phyloP scores from a whole-genome alignment of 2,329 filamentous ascomycete species.

The Alternaria rosae region DNA sequence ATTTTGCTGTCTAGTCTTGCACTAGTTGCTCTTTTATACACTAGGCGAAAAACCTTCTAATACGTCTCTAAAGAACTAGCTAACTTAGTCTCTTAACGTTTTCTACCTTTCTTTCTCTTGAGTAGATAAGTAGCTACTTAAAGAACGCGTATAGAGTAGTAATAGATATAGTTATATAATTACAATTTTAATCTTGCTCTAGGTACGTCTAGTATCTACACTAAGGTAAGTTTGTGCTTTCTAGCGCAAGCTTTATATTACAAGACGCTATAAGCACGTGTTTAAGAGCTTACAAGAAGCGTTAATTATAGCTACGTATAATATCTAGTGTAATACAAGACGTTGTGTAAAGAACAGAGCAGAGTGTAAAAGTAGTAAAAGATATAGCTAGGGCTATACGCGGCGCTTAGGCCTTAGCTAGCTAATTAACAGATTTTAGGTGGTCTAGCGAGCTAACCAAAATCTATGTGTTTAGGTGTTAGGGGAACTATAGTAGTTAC shows the following conservation, averaged over 20 bases:
- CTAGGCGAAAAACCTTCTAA: slow-evolving; percentile 24
- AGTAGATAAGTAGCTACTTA: slow-evolving; percentile 21
- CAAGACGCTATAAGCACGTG: too few relatives aligned
- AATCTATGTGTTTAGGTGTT: too few relatives aligned
- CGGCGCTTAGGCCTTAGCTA: too few relatives aligned
- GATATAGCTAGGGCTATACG: too few relatives aligned
- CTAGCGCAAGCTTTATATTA: slow-evolving; percentile 12
- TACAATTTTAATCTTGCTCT: slow-evolving; percentile 6
- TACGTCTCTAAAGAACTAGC: slow-evolving; percentile 23
- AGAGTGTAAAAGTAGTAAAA: too few relatives aligned
- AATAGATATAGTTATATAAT: slow-evolving; percentile 16
- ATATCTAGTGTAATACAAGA: too few relatives aligned
- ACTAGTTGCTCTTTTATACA: slow-evolving; percentile 24
- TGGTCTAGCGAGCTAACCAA: too few relatives aligned
- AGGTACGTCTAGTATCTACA: slow-evolving; percentile 24
- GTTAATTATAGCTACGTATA: too few relatives aligned
- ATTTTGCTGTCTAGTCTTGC: slow-evolving; percentile 19
- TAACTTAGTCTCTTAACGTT: slow-evolving; percentile 18
- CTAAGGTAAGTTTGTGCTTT: slow-evolving; percentile 13
- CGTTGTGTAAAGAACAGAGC: too few relatives aligned
- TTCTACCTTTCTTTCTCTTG: slow-evolving; percentile 17
- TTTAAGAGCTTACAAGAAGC: too few relatives aligned
- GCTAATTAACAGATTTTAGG: too few relatives aligned
- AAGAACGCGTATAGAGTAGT: slow-evolving; percentile 24
- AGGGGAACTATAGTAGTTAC: too few relatives aligned